Percentiles rank a stretch among this genome's conserved stretches.
Conservation (phyloP, 805 yeast genomes). For the Lipomyces starkeyi region DNA sequence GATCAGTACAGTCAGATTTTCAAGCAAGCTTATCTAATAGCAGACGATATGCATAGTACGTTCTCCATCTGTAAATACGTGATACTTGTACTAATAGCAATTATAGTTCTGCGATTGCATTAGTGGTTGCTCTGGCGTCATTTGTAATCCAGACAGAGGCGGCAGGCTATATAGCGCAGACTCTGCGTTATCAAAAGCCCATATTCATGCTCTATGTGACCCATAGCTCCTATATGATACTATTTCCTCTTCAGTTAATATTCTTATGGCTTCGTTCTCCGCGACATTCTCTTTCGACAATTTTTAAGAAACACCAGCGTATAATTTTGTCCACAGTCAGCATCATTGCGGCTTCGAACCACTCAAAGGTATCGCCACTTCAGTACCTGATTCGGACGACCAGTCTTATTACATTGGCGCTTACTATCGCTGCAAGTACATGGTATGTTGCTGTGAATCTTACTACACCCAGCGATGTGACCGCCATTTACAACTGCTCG, state of each 20-base stretch:
- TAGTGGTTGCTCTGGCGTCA: constrained; percentile 57
- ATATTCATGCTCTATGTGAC: constrained; percentile 61
- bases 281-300: constrained; percentile 34
- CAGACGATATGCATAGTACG: constrained; percentile 37
- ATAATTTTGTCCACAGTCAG: constrained; percentile 40
- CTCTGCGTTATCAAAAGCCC: constrained; percentile 68
- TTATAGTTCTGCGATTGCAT: constrained; percentile 51
- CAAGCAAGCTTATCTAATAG: constrained; percentile 18
- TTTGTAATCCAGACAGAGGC: constrained; percentile 84
- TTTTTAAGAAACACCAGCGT: constrained; percentile 35
- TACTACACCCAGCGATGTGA: constrained; percentile 82
- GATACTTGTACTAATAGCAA: neutral
- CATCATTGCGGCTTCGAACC: constrained; percentile 30
- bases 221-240: constrained; percentile 76
- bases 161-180: constrained; percentile 68
- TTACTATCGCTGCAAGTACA: constrained; percentile 77
- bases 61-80: neutral
- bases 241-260: constrained; percentile 72
- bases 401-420: constrained; percentile 57
- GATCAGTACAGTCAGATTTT: constrained; percentile 18
- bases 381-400: constrained; percentile 55
- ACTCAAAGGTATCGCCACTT: constrained; percentile 49
- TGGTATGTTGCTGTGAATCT: constrained; percentile 86
- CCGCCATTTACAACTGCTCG: constrained; percentile 89
- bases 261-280: constrained; percentile 51